These are phyloP conservation scores for Aspergillus sp. DNA, from an alignment of 2,329 filamentous ascomycete species.

Conservation along the genomic window DNA sequence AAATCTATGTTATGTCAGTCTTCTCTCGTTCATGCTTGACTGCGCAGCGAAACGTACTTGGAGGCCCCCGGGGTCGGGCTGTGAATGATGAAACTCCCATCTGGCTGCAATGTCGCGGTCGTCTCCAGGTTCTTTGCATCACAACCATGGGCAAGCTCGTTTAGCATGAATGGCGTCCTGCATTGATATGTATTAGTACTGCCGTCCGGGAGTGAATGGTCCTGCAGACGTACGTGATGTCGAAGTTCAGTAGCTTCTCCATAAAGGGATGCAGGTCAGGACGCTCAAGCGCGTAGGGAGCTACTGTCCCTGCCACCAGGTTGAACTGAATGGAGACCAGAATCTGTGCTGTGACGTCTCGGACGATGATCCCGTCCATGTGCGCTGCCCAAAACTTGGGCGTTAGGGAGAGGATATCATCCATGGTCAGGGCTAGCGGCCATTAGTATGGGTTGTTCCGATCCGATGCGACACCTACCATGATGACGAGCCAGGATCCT, in stretches of 20 bases:
- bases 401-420: constrained; percentile 9
- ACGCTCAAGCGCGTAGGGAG: constrained; percentile 14
- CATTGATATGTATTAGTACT: not conserved
- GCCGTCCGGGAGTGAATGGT: too few species aligned
- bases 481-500: not conserved
- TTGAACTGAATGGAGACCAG: constrained; percentile 23
- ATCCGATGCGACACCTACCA: not conserved
- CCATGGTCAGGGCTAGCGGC: constrained; percentile 5
- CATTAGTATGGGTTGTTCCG: not conserved
- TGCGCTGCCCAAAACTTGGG: constrained; percentile 10
- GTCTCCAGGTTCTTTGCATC: constrained; percentile 42
- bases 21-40: not conserved
- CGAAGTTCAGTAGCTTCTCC: constrained; percentile 18
- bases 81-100: constrained; percentile 36
- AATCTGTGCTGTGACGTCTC: constrained; percentile 8
- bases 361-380: constrained; percentile 1
- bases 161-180: constrained; percentile 38
- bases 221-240: constrained; percentile 19
- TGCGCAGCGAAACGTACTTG: constrained; percentile 21
- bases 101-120: constrained; percentile 31
- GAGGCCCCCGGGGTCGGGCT: constrained; percentile 31
- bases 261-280: constrained; percentile 17
- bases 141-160: constrained; percentile 41
- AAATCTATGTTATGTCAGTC: constrained; percentile 11
- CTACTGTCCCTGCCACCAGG: constrained; percentile 21